These are phyloP conservation scores for Alternaria infectoria DNA, from an alignment of 2,329 filamentous ascomycete genomes.

Conservation along the genomic window DNA sequence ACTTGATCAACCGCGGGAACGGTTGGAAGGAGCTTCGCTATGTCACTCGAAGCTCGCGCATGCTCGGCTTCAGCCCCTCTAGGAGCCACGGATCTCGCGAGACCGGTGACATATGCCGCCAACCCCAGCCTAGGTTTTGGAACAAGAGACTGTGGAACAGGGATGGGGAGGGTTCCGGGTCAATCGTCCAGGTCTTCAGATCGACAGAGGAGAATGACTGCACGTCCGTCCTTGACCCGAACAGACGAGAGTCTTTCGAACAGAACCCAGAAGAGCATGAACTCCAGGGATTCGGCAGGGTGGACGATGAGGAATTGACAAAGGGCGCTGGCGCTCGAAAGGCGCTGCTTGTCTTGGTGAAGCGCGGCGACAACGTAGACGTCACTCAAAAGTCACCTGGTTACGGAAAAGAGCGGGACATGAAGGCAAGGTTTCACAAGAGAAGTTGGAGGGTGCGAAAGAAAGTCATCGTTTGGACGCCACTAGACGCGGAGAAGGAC, in stretches of 20 bases:
- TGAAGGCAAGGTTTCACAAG: constrained; percentile 20
- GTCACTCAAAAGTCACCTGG: constrained; percentile 13
- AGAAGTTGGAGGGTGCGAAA: constrained; percentile 18
- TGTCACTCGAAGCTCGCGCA: constrained; percentile 15
- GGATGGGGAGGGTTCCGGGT: constrained; percentile 15
- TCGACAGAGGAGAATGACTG: constrained; percentile 12
- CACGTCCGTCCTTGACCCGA: constrained; percentile 11
- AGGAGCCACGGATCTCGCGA: constrained; percentile 18
- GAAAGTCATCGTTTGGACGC: constrained; percentile 20
- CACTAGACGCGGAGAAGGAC: constrained; percentile 12
- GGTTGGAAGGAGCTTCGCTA: constrained; percentile 23
- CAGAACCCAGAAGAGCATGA: constrained; percentile 10
- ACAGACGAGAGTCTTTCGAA: constrained; percentile 9
- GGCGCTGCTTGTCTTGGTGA: constrained; percentile 16
- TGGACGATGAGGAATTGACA: constrained; percentile 17
- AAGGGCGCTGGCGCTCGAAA: constrained; percentile 12
- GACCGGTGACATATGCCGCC: constrained; percentile 15
- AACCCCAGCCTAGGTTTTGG: constrained; percentile 17
- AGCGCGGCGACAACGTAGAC: constrained; percentile 12
- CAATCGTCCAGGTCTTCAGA: constrained; percentile 12
- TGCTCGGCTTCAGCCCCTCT: constrained; percentile 21
- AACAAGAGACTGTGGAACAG: constrained; percentile 8
- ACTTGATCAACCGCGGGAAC: constrained; percentile 20
- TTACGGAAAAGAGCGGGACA: constrained; percentile 19
- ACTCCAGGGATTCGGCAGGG: constrained; percentile 10